phyloP scores from a whole-genome alignment of 306 rosid genomes.

The Prunus campanulata region DNA sequence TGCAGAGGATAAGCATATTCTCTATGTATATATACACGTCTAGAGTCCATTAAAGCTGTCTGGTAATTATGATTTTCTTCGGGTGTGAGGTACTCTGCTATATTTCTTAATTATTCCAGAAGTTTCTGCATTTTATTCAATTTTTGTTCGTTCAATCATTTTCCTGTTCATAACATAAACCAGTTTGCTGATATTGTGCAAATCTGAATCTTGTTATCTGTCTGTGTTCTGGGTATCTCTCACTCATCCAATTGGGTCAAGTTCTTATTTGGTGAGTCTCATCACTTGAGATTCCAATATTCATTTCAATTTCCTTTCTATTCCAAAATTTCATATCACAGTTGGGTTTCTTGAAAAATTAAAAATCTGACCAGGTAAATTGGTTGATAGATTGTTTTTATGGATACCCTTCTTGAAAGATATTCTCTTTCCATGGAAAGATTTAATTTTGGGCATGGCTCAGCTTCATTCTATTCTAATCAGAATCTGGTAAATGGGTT shows the following conservation, averaged over 20 bases:
- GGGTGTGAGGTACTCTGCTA: background rate
- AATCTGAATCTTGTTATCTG: constrained; percentile 6
- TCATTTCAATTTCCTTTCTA: background rate
- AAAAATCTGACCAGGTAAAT: background rate
- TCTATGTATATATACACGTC: background rate
- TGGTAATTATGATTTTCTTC: background rate
- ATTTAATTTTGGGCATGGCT: constrained; percentile 37
- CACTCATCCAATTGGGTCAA: background rate
- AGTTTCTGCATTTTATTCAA: background rate
- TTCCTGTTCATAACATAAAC: background rate
- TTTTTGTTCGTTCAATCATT: background rate
- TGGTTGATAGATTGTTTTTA: background rate
- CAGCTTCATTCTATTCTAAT: background rate
- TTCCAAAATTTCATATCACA: background rate
- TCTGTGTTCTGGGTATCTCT: background rate
- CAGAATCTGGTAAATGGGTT: constrained; percentile 23
- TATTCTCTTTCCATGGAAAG: constrained; percentile 28
- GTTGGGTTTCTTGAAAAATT: background rate
- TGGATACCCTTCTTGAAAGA: constrained; percentile 35
- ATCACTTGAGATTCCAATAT: background rate
- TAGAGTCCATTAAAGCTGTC: background rate
- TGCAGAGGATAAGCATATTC: background rate
- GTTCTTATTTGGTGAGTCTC: background rate
- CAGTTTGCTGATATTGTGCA: background rate
- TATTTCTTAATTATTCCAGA: background rate